phyloP scores from a whole-genome alignment of 495 filamentous ascomycete species.

The Oidiodendron maius region DNA sequence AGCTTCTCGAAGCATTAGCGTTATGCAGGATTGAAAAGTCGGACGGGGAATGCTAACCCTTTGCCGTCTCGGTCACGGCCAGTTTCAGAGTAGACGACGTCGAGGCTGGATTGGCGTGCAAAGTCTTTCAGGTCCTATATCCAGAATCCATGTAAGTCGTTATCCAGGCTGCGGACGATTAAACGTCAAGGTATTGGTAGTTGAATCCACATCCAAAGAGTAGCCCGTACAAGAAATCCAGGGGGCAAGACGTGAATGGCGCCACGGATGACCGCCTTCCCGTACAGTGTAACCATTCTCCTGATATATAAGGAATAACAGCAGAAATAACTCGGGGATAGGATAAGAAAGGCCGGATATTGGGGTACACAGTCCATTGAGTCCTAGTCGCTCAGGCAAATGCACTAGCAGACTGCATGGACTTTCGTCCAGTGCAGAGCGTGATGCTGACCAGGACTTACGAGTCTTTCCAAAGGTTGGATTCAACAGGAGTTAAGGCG shows the following conservation, averaged over 20 bases:
- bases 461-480: conserved; percentile 20
- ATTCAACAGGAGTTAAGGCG: conserved; percentile 22
- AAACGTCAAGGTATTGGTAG: conserved; percentile 20
- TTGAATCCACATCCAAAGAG: conserved; percentile 16
- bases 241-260: conserved; percentile 17
- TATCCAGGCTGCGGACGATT: conserved; percentile 32
- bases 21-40: background rate
- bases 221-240: conserved; percentile 15
- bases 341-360: conserved; percentile 25
- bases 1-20: conserved; percentile 49
- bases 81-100: conserved; percentile 97
- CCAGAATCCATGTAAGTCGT: conserved; percentile 54
- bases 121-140: conserved; percentile 99
- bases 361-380: conserved; percentile 24
- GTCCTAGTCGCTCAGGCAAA: conserved; percentile 25
- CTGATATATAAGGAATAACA: conserved; percentile 20
- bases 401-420: conserved; percentile 22
- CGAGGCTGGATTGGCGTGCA: conserved; percentile 90
- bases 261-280: conserved; percentile 16
- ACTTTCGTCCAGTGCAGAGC: conserved; percentile 16
- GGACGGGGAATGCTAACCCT: conserved; percentile 59
- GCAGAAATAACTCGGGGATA: conserved; percentile 22
- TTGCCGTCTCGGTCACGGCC: conserved; percentile 86
- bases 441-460: conserved; percentile 30
- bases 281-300: conserved; percentile 12